Conservation (phyloP, 352 stramenopile species). For the Phytophthora colocasiae region DNA sequence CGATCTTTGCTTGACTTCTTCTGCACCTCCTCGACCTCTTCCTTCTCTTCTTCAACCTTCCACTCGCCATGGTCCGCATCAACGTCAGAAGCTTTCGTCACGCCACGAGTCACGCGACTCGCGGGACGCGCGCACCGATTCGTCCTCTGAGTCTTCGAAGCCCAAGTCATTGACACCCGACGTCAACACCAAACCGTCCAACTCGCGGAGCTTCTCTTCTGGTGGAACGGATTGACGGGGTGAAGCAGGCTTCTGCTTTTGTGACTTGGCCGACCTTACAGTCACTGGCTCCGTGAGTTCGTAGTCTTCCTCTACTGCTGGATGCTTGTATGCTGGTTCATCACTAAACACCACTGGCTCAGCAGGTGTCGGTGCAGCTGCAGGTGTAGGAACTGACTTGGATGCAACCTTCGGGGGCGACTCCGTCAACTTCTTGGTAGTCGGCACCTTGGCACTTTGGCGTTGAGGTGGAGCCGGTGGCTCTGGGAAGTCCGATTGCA, state of each 20-base stretch:
- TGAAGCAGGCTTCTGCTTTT: slow-evolving; percentile 25
- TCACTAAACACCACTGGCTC: slow-evolving; percentile 28
- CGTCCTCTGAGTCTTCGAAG: slow-evolving; percentile 52
- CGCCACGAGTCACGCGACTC: slow-evolving; percentile 47
- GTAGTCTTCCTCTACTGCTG: neutral
- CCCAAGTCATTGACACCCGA: slow-evolving; percentile 57
- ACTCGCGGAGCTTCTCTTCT: slow-evolving; percentile 36
- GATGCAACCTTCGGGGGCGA: slow-evolving; percentile 16
- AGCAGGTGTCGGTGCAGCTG: slow-evolving; percentile 4
- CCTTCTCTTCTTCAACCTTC: slow-evolving; percentile 40
- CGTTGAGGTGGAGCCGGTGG: slow-evolving; percentile 35
- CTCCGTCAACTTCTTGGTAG: slow-evolving; percentile 25
- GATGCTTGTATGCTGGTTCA: slow-evolving; percentile 17
- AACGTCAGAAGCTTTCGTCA: slow-evolving; percentile 46
- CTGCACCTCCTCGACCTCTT: slow-evolving; percentile 13
- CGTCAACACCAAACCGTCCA: slow-evolving; percentile 51
- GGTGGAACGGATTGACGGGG: slow-evolving; percentile 37
- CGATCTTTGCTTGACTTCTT: slow-evolving; percentile 25
- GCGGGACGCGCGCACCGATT: slow-evolving; percentile 33
- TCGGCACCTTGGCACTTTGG: slow-evolving; percentile 42
- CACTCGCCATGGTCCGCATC: slow-evolving; percentile 30
- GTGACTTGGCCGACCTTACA: slow-evolving; percentile 13
- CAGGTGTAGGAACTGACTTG: slow-evolving; percentile 20
- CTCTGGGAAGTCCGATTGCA: slow-evolving; percentile 38
- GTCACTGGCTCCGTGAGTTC: slow-evolving; percentile 17